phyloP scores from a whole-genome alignment of 2,329 filamentous ascomycete genomes.

The Hymenoscyphus linearis region DNA sequence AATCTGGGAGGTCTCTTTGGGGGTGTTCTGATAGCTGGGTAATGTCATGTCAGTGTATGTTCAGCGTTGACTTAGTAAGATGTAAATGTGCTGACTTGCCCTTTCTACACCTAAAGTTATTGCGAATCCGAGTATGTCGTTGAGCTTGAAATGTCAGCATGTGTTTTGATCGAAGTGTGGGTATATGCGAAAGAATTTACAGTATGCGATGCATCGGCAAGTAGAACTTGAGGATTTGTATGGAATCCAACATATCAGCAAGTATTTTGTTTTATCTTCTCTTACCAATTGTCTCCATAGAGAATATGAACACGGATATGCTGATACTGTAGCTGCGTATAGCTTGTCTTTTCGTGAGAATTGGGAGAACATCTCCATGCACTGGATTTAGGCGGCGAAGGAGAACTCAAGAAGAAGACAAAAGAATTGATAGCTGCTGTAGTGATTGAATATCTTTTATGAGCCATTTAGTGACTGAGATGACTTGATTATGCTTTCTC shows the following conservation, averaged over 20 bases:
- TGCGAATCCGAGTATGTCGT: conserved; percentile 64
- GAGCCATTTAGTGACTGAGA: neutral
- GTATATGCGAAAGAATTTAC: too few species aligned
- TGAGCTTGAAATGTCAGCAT: conserved; percentile 44
- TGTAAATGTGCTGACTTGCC: neutral
- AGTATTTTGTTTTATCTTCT: neutral
- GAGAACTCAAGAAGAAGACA: neutral
- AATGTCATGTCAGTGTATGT: conserved; percentile 38
- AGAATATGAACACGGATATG: neutral
- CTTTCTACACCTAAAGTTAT: conserved; percentile 46
- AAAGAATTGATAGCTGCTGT: neutral
- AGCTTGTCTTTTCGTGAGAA: neutral
- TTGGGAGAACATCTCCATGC: neutral
- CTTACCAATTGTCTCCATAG: neutral
- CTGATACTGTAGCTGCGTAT: neutral
- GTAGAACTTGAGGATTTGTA: conserved; percentile 64
- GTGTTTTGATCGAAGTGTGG: neutral
- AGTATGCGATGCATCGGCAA: conserved; percentile 77
- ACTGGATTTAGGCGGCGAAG: neutral
- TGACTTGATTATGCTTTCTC: neutral
- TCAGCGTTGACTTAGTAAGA: too few species aligned
- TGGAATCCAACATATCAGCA: conserved; percentile 54
- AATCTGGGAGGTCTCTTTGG: conserved; percentile 57
- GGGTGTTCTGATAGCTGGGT: conserved; percentile 51
- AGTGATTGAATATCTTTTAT: neutral